phyloP scores from a whole-genome alignment of 2,329 filamentous ascomycete genomes.

The Fusarium nematophilum region DNA sequence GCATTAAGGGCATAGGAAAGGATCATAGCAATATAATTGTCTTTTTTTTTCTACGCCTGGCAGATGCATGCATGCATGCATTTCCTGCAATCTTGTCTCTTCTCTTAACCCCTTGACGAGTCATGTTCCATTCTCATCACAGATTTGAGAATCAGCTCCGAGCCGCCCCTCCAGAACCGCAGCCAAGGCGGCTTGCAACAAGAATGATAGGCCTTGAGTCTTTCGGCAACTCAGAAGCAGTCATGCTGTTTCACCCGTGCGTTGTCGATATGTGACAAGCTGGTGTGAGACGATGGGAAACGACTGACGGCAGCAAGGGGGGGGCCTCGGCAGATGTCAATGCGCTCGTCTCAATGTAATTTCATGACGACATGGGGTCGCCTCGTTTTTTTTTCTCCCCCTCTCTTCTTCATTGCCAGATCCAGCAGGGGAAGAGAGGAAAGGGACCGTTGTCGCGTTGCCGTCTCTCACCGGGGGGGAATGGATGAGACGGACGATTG shows the following conservation, averaged over 20 bases:
- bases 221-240: not conserved
- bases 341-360: slow-evolving; percentile 9
- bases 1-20: slow-evolving; percentile 1
- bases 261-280: slow-evolving; percentile 26
- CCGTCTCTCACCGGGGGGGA: not conserved
- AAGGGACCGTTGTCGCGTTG: not conserved
- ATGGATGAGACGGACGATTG: too few relatives aligned
- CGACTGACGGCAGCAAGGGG: slow-evolving; percentile 3
- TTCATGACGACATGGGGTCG: not conserved
- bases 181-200: too few relatives aligned
- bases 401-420: too few relatives aligned
- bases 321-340: slow-evolving; percentile 11
- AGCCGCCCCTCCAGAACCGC: too few relatives aligned
- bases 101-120: too few relatives aligned
- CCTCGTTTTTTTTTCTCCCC: too few relatives aligned
- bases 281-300: not conserved
- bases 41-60: slow-evolving; percentile 4
- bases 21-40: not conserved
- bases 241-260: not conserved
- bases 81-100: too few relatives aligned
- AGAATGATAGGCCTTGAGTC: too few relatives aligned
- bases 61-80: too few relatives aligned
- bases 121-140: too few relatives aligned
- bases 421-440: too few relatives aligned
- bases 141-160: too few relatives aligned